Evolutionary conservation across 768 basidiomycete species (phyloP).

Genomic region (Lentinula detonsa): DNA sequence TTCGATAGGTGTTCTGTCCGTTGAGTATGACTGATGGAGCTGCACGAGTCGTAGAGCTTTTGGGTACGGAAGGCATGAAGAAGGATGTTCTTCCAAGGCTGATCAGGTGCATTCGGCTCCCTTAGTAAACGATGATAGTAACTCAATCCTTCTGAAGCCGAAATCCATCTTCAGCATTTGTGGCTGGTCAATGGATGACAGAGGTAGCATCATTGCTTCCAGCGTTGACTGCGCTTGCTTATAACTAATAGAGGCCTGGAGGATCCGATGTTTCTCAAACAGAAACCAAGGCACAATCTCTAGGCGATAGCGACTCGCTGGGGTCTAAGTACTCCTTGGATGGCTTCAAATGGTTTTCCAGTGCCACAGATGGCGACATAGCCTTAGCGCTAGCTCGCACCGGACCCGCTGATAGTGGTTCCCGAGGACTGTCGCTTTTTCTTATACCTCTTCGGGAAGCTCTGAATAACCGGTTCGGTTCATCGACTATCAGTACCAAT

Average conservation of each 20-base stretch:
- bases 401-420: slow-evolving; percentile 46
- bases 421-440: slow-evolving; percentile 68
- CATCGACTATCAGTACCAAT: slow-evolving; percentile 45
- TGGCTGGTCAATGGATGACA: slow-evolving; percentile 84
- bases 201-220: slow-evolving; percentile 40
- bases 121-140: not conserved
- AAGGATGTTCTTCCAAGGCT: slow-evolving; percentile 51
- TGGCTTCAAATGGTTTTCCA: slow-evolving; percentile 83
- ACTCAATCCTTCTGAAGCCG: slow-evolving; percentile 34
- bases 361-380: slow-evolving; percentile 71
- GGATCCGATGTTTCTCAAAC: slow-evolving; percentile 73
- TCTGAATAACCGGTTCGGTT: slow-evolving; percentile 34
- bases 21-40: slow-evolving; percentile 77
- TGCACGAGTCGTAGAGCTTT: slow-evolving; percentile 65
- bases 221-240: slow-evolving; percentile 1
- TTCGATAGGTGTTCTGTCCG: slow-evolving; percentile 59
- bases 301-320: slow-evolving; percentile 25
- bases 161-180: slow-evolving; percentile 55
- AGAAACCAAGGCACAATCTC: slow-evolving; percentile 52
- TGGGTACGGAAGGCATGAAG: slow-evolving; percentile 57
- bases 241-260: slow-evolving; percentile 46
- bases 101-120: slow-evolving; percentile 38
- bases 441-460: slow-evolving; percentile 61
- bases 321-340: slow-evolving; percentile 54
- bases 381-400: slow-evolving; percentile 73